These are phyloP conservation scores for Novymonas esmeraldas DNA, from an alignment of 208 protist genomes.

Conservation along the genomic window DNA sequence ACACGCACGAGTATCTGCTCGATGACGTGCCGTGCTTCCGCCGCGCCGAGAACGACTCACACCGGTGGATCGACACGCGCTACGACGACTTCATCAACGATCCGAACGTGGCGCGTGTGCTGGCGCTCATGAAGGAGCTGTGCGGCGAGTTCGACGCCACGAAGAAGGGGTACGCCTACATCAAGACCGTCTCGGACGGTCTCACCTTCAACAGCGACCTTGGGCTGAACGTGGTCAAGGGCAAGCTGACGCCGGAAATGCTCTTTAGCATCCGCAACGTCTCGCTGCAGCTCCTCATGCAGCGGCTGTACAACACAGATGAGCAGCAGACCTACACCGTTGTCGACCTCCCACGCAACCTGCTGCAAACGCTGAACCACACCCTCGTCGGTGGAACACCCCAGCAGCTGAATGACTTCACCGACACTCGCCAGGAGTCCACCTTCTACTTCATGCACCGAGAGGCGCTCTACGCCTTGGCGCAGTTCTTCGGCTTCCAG, in stretches of 20 bases:
- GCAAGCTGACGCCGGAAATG: slow-evolving; percentile 47
- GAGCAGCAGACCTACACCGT: slow-evolving; percentile 87
- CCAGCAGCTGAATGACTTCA: slow-evolving; percentile 62
- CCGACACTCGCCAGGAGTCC: slow-evolving; percentile 64
- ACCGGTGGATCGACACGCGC: slow-evolving; percentile 57
- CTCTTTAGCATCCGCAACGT: slow-evolving; percentile 73
- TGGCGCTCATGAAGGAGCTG: slow-evolving; percentile 54
- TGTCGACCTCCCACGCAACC: slow-evolving; percentile 68
- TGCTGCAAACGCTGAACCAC: slow-evolving; percentile 59
- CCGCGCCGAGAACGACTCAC: slow-evolving; percentile 72
- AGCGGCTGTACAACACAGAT: slow-evolving; percentile 81
- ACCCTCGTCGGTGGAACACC: slow-evolving; percentile 35
- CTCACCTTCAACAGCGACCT: slow-evolving; percentile 83
- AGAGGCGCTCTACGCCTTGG: slow-evolving; percentile 84
- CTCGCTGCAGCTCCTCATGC: slow-evolving; percentile 70
- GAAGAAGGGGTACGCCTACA: slow-evolving; percentile 46
- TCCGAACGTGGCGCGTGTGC: slow-evolving; percentile 39
- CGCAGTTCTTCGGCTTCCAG: slow-evolving; percentile 81
- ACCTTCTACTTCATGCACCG: slow-evolving; percentile 86
- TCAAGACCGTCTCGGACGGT: slow-evolving; percentile 82
- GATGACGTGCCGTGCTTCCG: slow-evolving; percentile 87
- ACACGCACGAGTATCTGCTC: slow-evolving; percentile 87
- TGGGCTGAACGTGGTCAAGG: slow-evolving; percentile 55
- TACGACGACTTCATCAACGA: slow-evolving; percentile 47
- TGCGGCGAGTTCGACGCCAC: slow-evolving; percentile 49